phyloP scores from a whole-genome alignment of 306 rosid species.

The Medicago ruthenica region DNA sequence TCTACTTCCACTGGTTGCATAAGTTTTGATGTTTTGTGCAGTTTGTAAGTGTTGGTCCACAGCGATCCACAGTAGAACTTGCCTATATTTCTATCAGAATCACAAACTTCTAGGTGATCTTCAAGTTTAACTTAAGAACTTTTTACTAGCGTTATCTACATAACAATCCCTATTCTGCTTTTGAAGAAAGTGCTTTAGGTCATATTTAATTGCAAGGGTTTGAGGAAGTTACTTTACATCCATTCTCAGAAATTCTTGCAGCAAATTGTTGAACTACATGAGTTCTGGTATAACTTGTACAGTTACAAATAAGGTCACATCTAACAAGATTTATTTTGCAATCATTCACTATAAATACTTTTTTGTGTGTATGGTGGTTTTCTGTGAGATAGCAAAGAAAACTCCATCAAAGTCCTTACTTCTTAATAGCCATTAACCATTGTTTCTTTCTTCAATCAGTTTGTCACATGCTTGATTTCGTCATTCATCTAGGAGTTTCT shows the following conservation, averaged over 20 bases:
- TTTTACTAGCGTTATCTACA: too few relatives aligned
- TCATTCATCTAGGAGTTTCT: too few relatives aligned
- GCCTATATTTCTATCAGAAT: not conserved
- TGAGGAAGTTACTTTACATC: not conserved
- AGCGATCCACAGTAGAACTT: too few relatives aligned
- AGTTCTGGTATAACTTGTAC: not conserved
- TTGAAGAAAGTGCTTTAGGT: too few relatives aligned
- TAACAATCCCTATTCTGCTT: too few relatives aligned
- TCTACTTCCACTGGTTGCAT: too few relatives aligned
- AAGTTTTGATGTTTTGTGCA: too few relatives aligned
- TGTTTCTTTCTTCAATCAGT: not conserved
- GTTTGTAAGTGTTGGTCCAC: too few relatives aligned
- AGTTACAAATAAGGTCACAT: not conserved
- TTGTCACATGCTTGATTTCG: too few relatives aligned
- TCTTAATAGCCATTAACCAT: not conserved
- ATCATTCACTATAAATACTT: not conserved
- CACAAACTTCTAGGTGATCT: too few relatives aligned
- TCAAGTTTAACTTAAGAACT: not conserved
- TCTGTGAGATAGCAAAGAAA: not conserved
- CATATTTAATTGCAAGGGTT: not conserved
- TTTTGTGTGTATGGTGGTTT: not conserved
- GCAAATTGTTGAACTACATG: not conserved
- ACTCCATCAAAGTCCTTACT: slow-evolving; percentile 8
- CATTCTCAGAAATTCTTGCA: not conserved
- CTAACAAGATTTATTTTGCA: not conserved